phyloP scores from a whole-genome alignment of 352 stramenopile species.

The Pythium volutum region DNA sequence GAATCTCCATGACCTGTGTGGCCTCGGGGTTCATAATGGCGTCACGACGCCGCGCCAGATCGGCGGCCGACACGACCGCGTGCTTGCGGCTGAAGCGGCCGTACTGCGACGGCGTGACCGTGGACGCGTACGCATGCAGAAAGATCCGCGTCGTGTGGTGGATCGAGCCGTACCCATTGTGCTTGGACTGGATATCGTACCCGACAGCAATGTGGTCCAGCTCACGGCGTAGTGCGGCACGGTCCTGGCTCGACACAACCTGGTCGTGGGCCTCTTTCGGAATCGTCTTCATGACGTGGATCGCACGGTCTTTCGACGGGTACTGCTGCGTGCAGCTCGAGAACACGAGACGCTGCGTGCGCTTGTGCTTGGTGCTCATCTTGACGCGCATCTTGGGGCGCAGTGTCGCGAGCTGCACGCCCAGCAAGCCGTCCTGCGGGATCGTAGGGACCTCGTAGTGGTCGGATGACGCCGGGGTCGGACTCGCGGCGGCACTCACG shows the following conservation, averaged over 20 bases:
- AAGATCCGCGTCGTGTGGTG: slow-evolving; percentile 48
- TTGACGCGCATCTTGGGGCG: slow-evolving; percentile 22
- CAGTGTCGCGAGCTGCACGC: slow-evolving; percentile 21
- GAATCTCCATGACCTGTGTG: slow-evolving; percentile 31
- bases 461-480: no score
- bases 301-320: slow-evolving; percentile 36
- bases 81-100: slow-evolving; percentile 28
- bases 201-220: slow-evolving; percentile 59
- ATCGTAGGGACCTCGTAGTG: background rate
- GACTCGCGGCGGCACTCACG: no score
- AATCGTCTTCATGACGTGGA: slow-evolving; percentile 66
- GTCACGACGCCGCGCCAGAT: slow-evolving; percentile 35
- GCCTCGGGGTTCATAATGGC: slow-evolving; percentile 51
- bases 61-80: slow-evolving; percentile 18
- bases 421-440: slow-evolving; percentile 13
- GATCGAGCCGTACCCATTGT: slow-evolving; percentile 28
- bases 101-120: slow-evolving; percentile 33
- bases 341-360: slow-evolving; percentile 56
- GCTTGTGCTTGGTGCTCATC: slow-evolving; percentile 28
- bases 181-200: slow-evolving; percentile 46
- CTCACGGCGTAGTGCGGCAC: slow-evolving; percentile 44
- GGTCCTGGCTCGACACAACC: slow-evolving; percentile 43
- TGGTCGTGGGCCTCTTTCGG: slow-evolving; percentile 54
- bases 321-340: slow-evolving; percentile 46
- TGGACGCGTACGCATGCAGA: slow-evolving; percentile 56